Evolutionary conservation across 192 early-diverging fungal genomes (phyloP).

Genomic region (Spizellomyces punctatus): DNA sequence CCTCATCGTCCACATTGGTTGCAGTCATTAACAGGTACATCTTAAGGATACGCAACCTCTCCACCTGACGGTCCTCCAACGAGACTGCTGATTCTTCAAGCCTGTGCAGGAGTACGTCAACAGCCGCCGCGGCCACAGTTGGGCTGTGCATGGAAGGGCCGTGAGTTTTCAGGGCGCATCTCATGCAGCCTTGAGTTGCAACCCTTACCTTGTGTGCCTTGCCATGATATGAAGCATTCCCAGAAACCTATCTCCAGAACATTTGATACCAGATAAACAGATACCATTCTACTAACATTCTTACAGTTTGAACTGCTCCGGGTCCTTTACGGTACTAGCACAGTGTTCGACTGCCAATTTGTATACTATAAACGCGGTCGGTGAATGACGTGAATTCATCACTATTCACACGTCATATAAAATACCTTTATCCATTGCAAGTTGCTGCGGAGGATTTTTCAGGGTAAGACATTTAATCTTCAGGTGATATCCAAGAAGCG

Average conservation of each 20-base stretch:
- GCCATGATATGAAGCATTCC: conserved; percentile 29
- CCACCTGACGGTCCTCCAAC: no score
- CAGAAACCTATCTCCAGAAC: conserved; percentile 2
- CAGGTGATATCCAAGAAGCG: conserved; percentile 1
- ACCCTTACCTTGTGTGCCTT: conserved; percentile 3
- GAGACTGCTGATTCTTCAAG: background rate
- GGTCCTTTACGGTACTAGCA: no score
- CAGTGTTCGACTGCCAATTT: no score
- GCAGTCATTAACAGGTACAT: conserved; percentile 16
- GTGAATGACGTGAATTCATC: no score
- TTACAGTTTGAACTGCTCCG: no score
- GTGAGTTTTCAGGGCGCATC: no score
- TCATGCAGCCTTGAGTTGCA: background rate
- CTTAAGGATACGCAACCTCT: conserved; percentile 17
- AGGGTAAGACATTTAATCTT: background rate
- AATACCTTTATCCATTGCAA: no score
- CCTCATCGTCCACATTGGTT: background rate
- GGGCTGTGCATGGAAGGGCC: background rate
- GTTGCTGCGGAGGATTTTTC: no score
- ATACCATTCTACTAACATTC: no score
- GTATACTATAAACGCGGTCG: no score
- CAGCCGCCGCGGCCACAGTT: background rate
- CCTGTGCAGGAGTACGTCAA: background rate
- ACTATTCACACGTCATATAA: no score
- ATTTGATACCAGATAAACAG: no score